Evolutionary conservation across 2,329 filamentous ascomycete species (phyloP).

Genomic region (Didymella lethalis): DNA sequence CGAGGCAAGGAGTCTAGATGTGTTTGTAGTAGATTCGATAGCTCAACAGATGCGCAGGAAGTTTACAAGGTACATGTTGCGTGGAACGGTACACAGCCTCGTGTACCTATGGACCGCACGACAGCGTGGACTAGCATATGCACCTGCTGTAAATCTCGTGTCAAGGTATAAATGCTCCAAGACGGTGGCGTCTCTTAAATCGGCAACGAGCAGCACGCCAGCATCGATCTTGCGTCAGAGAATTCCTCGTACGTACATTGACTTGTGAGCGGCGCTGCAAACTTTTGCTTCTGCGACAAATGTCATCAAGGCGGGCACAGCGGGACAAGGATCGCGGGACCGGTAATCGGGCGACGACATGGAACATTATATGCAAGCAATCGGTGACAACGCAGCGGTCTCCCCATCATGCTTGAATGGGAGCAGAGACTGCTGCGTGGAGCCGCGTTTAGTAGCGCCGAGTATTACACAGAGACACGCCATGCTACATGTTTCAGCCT

Average conservation of each 20-base stretch:
- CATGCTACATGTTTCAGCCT: slow-evolving; percentile 29
- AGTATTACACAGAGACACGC: slow-evolving; percentile 17
- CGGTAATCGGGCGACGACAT: slow-evolving; percentile 30
- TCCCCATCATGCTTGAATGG: slow-evolving; percentile 9
- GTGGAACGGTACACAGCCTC: slow-evolving; percentile 37
- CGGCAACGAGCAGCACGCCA: slow-evolving; percentile 26
- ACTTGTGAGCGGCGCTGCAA: slow-evolving; percentile 22
- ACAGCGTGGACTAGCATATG: slow-evolving; percentile 36
- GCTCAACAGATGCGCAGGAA: slow-evolving; percentile 26
- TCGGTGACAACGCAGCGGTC: slow-evolving; percentile 33
- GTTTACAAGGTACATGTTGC: slow-evolving; percentile 29
- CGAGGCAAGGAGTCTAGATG: slow-evolving; percentile 6
- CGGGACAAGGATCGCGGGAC: slow-evolving; percentile 31
- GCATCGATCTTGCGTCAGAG: slow-evolving; percentile 25
- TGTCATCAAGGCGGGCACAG: slow-evolving; percentile 18
- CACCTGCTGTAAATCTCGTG: slow-evolving; percentile 27
- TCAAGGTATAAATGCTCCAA: slow-evolving; percentile 16
- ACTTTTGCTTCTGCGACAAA: slow-evolving; percentile 29
- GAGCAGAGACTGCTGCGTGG: slow-evolving; percentile 19
- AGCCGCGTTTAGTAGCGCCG: slow-evolving; percentile 26
- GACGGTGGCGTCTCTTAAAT: slow-evolving; percentile 24
- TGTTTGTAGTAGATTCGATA: slow-evolving; percentile 21
- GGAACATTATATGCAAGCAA: slow-evolving; percentile 39
- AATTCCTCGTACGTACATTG: slow-evolving; percentile 10
- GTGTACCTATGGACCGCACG: slow-evolving; percentile 32